These are phyloP conservation scores for Mycena polygramma DNA, from an alignment of 768 basidiomycete genomes.

Conservation along the genomic window DNA sequence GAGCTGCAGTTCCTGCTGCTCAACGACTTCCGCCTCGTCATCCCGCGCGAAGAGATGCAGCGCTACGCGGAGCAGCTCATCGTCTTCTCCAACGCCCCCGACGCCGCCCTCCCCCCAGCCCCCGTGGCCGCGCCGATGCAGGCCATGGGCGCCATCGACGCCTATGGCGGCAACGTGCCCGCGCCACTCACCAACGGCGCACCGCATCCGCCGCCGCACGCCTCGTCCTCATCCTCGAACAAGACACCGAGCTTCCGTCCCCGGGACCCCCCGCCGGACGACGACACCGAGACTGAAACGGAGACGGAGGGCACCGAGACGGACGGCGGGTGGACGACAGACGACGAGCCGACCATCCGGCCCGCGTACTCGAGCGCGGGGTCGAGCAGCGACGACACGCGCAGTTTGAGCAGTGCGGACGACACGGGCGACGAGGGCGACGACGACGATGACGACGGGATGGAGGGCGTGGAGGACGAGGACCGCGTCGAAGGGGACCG, in stretches of 20 bases:
- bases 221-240: conserved; percentile 22
- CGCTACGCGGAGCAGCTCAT: conserved; percentile 93
- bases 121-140: conserved; percentile 54
- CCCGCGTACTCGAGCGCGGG: conserved; percentile 51
- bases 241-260: conserved; percentile 33
- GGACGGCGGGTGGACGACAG: conserved; percentile 73
- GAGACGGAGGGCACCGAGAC: conserved; percentile 57
- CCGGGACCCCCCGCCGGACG: conserved; percentile 36
- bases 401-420: conserved; percentile 42
- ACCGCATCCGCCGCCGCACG: conserved; percentile 8
- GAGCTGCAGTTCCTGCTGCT: conserved; percentile 97
- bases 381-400: conserved; percentile 42
- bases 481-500: conserved; percentile 38
- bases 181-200: conserved; percentile 45
- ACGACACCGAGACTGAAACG: conserved; percentile 42
- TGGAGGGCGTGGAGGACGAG: conserved; percentile 23
- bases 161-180: conserved; percentile 59
- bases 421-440: conserved; percentile 50
- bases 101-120: conserved; percentile 40
- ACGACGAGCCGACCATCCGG: conserved; percentile 88
- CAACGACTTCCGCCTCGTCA: conserved; percentile 93
- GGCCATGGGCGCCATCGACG: conserved; percentile 69
- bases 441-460: conserved; percentile 41
- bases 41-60: conserved; percentile 93
- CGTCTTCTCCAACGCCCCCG: conserved; percentile 66